Evolutionary conservation across 495 filamentous ascomycete species (phyloP).

Genomic region (Lasiosphaeriaceae sp.): DNA sequence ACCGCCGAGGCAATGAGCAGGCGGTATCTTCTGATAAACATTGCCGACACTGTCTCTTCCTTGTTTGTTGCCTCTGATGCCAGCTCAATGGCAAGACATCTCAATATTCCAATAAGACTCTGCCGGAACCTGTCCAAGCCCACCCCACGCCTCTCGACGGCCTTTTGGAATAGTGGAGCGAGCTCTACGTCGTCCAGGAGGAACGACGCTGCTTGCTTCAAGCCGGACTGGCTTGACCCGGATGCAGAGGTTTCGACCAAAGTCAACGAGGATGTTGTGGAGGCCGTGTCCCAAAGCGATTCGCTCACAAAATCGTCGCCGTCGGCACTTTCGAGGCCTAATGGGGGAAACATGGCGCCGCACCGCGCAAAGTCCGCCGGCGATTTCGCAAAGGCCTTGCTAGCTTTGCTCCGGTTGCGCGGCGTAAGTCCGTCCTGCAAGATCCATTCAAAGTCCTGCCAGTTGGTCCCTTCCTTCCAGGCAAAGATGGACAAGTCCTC

Average conservation of each 20-base stretch:
- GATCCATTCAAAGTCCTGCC: too few species aligned
- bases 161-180: not conserved
- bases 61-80: not conserved
- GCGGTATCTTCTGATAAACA: not conserved
- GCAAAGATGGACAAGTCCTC: constrained; percentile 28
- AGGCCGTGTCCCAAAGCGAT: not conserved
- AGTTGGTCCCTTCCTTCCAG: constrained; percentile 6
- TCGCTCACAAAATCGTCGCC: not conserved
- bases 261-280: not conserved
- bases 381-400: not conserved
- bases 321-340: not conserved
- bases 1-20: not conserved
- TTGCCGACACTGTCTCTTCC: not conserved
- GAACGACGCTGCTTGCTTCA: not conserved
- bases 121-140: not conserved
- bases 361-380: not conserved
- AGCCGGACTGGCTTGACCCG: not conserved
- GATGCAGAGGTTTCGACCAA: not conserved
- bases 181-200: not conserved
- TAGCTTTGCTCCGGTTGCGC: too few species aligned
- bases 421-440: too few species aligned
- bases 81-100: constrained; percentile 18
- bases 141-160: not conserved
- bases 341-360: not conserved
- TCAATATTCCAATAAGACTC: not conserved